Percentiles rank a stretch among this genome's conserved stretches.
Evolutionary conservation across 1,284 basidiomycete genomes (phyloP).

Genomic region (Trametes sp.): DNA sequence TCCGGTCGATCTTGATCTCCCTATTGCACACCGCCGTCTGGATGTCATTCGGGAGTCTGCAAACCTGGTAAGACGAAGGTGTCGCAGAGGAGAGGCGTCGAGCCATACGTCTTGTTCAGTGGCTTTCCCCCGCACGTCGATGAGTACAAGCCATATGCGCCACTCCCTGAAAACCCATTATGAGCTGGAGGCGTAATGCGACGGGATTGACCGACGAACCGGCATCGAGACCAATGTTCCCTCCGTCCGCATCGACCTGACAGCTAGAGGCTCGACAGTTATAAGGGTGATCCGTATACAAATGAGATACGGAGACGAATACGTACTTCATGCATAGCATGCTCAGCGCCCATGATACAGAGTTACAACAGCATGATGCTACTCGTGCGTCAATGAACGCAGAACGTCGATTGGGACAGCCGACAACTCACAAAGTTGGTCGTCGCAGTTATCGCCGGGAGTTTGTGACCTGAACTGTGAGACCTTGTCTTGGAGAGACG

Average conservation of each 20-base stretch:
- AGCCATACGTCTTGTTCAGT: slow-evolving; percentile 25
- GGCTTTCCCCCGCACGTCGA: slow-evolving; percentile 1
- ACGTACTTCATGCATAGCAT: slow-evolving; percentile 36
- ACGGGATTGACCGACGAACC: slow-evolving; percentile 9
- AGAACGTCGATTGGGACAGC: neutral
- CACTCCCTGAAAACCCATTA: slow-evolving; percentile 6
- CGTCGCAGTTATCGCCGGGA: slow-evolving; percentile 31
- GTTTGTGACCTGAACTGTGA: slow-evolving; percentile 17
- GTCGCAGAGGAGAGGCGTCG: neutral
- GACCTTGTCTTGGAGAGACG: slow-evolving; percentile 18
- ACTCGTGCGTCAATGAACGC: neutral
- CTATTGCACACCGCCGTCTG: slow-evolving; percentile 33
- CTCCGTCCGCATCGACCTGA: slow-evolving; percentile 18
- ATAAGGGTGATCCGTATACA: too few relatives aligned
- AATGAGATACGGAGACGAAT: too few relatives aligned
- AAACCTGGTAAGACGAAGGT: neutral
- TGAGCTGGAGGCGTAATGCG: neutral
- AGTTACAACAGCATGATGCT: slow-evolving; percentile 34
- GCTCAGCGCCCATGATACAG: slow-evolving; percentile 30
- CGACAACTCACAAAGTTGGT: slow-evolving; percentile 26
- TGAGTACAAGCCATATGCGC: slow-evolving; percentile 18
- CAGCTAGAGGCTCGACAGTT: slow-evolving; percentile 22
- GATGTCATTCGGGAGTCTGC: slow-evolving; percentile 26
- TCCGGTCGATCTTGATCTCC: slow-evolving; percentile 29
- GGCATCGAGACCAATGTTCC: slow-evolving; percentile 22